Conservation (phyloP, 305 asterid genomes). For the Fraxinus angustifolia region DNA sequence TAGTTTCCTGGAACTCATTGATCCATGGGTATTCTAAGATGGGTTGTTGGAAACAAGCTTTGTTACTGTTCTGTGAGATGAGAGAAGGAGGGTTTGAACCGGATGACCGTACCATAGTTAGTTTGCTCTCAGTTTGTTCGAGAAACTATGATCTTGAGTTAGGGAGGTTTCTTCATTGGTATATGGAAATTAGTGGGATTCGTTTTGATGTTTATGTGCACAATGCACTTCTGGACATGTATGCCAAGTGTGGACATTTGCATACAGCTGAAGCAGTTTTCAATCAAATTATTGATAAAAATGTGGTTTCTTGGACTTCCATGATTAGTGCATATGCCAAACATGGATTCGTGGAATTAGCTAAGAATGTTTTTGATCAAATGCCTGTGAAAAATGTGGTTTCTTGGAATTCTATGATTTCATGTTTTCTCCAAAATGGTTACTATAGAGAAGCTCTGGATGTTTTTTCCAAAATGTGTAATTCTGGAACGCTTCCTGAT, state of each 20-base stretch:
- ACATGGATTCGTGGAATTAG: conserved; percentile 37
- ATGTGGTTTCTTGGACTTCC: conserved; percentile 60
- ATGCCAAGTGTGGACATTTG: conserved; percentile 51
- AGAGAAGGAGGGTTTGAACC: conserved; percentile 41
- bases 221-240: conserved; percentile 59
- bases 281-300: conserved; percentile 32
- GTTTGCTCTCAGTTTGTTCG: conserved; percentile 47
- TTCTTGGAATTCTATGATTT: conserved; percentile 68
- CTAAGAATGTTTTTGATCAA: conserved; percentile 33
- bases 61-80: conserved; percentile 39
- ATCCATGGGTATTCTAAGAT: conserved; percentile 47
- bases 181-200: conserved; percentile 34
- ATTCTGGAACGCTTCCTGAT: conserved; percentile 41
- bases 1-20: conserved; percentile 67
- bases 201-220: conserved; percentile 36
- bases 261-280: conserved; percentile 43
- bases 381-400: conserved; percentile 53
- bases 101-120: conserved; percentile 53
- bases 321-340: conserved; percentile 55
- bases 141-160: conserved; percentile 32
- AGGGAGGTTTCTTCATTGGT: conserved; percentile 51
- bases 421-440: conserved; percentile 51
- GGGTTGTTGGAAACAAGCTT: conserved; percentile 38
- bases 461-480: conserved; percentile 40
- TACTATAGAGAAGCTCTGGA: conserved; percentile 34